These are phyloP conservation scores for Colletotrichum magnum DNA, from an alignment of 2,329 filamentous ascomycete species.

Conservation along the genomic window DNA sequence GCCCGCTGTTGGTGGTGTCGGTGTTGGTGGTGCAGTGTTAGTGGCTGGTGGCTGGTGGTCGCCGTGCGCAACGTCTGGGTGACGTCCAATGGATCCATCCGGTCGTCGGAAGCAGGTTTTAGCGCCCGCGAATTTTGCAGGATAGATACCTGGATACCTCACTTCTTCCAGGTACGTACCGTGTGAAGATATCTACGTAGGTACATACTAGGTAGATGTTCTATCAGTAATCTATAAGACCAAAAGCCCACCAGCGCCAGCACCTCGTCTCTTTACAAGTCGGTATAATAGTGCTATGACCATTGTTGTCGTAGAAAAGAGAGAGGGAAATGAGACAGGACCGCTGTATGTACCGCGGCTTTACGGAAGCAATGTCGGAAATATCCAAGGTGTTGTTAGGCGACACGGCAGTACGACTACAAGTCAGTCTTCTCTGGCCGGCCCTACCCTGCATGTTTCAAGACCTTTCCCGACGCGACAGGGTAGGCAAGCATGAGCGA, in stretches of 20 bases:
- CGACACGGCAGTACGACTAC: constrained; percentile 10
- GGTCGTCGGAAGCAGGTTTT: constrained; percentile 10
- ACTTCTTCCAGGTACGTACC: no score
- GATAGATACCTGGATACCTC: neutral
- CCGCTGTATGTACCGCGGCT: constrained; percentile 1
- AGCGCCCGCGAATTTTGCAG: neutral
- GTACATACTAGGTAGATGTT: no score
- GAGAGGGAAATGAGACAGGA: neutral
- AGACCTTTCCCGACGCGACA: constrained; percentile 23
- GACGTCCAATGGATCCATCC: constrained; percentile 12
- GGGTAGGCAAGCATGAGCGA: constrained; percentile 9
- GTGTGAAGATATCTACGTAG: no score
- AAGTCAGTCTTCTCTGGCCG: constrained; percentile 8
- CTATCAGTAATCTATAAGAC: no score
- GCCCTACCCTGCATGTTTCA: constrained; percentile 33
- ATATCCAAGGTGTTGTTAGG: constrained; percentile 1
- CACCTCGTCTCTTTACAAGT: no score
- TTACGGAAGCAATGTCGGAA: constrained; percentile 12
- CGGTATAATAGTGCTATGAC: no score
- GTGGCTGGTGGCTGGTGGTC: constrained; percentile 24
- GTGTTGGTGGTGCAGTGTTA: no score
- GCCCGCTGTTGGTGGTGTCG: neutral
- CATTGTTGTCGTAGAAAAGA: no score
- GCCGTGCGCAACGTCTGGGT: constrained; percentile 38
- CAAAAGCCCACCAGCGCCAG: no score